Conservation (phyloP, 352 stramenopile genomes). For the Elongisporangium undulatum region DNA sequence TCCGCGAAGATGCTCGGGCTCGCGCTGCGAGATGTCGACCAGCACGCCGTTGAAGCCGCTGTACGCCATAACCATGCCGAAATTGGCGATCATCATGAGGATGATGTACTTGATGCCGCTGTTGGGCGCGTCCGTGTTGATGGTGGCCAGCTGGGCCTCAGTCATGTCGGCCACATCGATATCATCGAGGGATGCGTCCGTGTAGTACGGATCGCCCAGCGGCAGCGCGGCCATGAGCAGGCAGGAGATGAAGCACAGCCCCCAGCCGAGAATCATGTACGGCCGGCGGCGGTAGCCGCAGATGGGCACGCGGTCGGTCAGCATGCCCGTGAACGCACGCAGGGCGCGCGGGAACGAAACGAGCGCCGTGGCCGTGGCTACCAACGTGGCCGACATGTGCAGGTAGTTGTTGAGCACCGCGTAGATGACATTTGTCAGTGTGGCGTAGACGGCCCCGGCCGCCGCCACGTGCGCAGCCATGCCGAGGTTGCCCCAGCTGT, state of each 20-base stretch:
- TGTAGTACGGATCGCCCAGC: constrained; percentile 41
- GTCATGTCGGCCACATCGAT: constrained; percentile 23
- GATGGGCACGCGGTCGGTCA: constrained; percentile 74
- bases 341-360: constrained; percentile 38
- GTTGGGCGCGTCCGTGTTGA: constrained; percentile 34
- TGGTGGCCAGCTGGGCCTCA: constrained; percentile 21
- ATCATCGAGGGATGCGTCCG: constrained; percentile 15
- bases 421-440: constrained; percentile 30
- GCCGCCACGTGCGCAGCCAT: constrained; percentile 33
- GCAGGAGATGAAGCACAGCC: constrained; percentile 25
- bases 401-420: constrained; percentile 60
- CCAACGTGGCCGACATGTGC: constrained; percentile 40
- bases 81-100: constrained; percentile 64
- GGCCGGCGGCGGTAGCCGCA: constrained; percentile 69
- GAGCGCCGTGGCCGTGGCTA: constrained; percentile 35
- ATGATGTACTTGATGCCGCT: constrained; percentile 44
- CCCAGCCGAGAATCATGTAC: constrained; percentile 74
- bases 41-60: constrained; percentile 63
- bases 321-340: constrained; percentile 50
- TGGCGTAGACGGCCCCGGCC: constrained; percentile 39
- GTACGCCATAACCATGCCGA: constrained; percentile 71
- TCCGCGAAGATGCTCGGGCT: constrained; percentile 28
- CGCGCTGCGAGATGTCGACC: constrained; percentile 49
- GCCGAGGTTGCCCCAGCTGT: constrained; percentile 30
- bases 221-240: constrained; percentile 37